phyloP scores from a whole-genome alignment of 768 basidiomycete species.

The Steccherinum ochraceum region DNA sequence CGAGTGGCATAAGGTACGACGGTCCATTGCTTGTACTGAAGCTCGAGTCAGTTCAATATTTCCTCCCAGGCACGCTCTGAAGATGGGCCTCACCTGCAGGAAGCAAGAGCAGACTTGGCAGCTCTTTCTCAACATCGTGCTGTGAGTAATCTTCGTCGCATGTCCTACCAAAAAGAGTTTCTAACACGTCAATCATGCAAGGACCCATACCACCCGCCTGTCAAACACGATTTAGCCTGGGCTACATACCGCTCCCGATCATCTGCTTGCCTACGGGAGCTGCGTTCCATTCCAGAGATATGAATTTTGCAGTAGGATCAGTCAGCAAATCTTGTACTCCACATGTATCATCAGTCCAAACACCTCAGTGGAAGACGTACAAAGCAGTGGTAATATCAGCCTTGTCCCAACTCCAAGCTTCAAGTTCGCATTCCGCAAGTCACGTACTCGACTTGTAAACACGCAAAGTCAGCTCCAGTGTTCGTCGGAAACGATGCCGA shows the following conservation, averaged over 20 bases:
- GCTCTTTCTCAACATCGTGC: neutral
- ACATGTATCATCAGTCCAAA: too few relatives aligned
- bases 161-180: neutral
- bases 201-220: neutral
- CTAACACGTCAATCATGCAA: neutral
- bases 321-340: too few relatives aligned
- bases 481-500: too few relatives aligned
- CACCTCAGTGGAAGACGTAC: too few relatives aligned
- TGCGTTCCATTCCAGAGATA: too few relatives aligned
- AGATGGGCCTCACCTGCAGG: neutral
- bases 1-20: neutral
- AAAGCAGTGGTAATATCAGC: too few relatives aligned
- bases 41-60: neutral
- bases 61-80: neutral
- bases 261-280: neutral
- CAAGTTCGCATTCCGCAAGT: too few relatives aligned
- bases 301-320: too few relatives aligned
- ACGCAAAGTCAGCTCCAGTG: too few relatives aligned
- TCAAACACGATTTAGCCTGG: neutral
- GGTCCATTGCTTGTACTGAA: neutral
- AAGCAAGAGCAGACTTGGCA: neutral
- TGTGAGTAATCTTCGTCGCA: neutral
- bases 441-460: too few relatives aligned
- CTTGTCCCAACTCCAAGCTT: too few relatives aligned
- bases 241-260: neutral